phyloP scores from a whole-genome alignment of 164 flowering plant genomes.

The Annona squamosa region DNA sequence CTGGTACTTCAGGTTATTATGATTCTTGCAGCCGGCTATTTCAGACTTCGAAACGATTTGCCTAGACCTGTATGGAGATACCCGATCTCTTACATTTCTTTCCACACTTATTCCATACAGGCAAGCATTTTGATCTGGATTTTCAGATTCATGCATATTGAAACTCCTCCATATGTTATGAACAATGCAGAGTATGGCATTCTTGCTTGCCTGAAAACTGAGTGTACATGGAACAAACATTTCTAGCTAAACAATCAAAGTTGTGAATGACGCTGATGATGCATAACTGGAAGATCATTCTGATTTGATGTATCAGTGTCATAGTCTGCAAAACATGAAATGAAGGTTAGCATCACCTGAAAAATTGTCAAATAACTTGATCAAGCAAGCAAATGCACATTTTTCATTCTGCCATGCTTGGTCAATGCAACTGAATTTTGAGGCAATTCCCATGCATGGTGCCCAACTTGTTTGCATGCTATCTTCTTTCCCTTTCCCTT shows the following conservation, averaged over 20 bases:
- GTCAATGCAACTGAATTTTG: no score
- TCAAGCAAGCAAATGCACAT: not conserved
- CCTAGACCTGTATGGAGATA: slow-evolving; percentile 81
- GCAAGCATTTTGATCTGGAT: slow-evolving; percentile 27
- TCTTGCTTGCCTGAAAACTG: not conserved
- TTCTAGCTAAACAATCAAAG: not conserved
- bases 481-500: no score
- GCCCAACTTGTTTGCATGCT: no score
- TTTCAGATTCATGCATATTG: not conserved
- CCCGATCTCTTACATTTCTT: slow-evolving; percentile 87
- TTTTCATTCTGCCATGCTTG: no score
- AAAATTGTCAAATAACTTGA: not conserved
- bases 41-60: slow-evolving; percentile 69
- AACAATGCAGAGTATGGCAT: not conserved
- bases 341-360: not conserved
- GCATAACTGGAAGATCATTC: not conserved
- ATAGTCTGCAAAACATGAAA: not conserved
- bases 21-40: slow-evolving; percentile 96
- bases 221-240: not conserved
- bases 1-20: slow-evolving; percentile 58
- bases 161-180: not conserved
- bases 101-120: slow-evolving; percentile 93
- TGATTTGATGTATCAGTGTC: not conserved
- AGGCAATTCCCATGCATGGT: no score
- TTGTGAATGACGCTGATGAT: not conserved